A percentile compares a stretch with the other conserved stretches of the same genome.
phyloP scores from a whole-genome alignment of 768 basidiomycete species.

The Rhizopogon roseolus region DNA sequence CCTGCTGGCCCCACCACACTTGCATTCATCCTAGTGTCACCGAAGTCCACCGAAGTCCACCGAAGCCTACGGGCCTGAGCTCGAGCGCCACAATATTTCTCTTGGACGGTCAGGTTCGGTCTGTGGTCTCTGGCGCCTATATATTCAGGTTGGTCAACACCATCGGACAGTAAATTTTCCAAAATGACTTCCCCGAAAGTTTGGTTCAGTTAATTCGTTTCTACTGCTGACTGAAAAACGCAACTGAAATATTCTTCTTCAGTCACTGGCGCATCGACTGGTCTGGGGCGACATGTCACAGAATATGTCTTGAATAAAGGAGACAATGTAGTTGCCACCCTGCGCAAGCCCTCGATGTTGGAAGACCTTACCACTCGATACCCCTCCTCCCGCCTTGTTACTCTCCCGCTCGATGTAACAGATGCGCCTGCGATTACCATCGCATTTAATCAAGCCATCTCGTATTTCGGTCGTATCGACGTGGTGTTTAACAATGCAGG shows the following conservation, averaged over 20 bases:
- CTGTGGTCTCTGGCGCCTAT: background rate
- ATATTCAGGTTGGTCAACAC: background rate
- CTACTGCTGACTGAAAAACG: background rate
- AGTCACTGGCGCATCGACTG: slow-evolving; percentile 40
- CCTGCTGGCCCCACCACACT: no score
- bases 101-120: background rate
- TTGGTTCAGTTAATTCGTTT: slow-evolving; percentile 16
- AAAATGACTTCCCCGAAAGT: slow-evolving; percentile 7
- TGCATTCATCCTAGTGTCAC: no score
- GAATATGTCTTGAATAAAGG: slow-evolving; percentile 33
- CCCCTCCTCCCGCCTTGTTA: slow-evolving; percentile 28
- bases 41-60: no score
- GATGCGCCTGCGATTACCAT: slow-evolving; percentile 23
- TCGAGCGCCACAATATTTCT: no score
- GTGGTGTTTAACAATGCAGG: slow-evolving; percentile 44
- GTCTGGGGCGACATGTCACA: slow-evolving; percentile 33
- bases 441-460: slow-evolving; percentile 31
- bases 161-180: background rate
- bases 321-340: slow-evolving; percentile 39
- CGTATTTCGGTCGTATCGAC: slow-evolving; percentile 35
- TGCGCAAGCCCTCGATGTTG: slow-evolving; percentile 35
- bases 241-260: background rate
- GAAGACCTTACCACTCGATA: slow-evolving; percentile 25
- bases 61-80: no score
- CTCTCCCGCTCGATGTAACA: slow-evolving; percentile 39